Conservation (phyloP, 2,329 filamentous ascomycete genomes). For the Fusarium papillatum region DNA sequence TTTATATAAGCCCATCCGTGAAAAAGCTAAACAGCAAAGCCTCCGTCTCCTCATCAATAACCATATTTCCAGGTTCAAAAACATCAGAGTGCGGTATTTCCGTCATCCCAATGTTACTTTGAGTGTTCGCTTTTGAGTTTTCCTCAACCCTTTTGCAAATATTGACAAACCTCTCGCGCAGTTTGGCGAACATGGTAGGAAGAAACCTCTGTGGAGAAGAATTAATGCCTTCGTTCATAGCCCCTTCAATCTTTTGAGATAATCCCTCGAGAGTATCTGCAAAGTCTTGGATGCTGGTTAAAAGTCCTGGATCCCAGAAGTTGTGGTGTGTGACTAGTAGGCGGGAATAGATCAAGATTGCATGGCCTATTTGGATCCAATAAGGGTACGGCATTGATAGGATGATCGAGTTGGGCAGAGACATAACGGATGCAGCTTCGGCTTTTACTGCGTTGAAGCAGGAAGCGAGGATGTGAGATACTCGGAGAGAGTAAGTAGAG, state of each 20-base stretch:
- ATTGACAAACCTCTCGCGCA: constrained; percentile 2
- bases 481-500: background rate
- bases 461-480: constrained; percentile 10
- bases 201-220: constrained; percentile 7
- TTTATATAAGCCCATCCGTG: background rate
- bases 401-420: background rate
- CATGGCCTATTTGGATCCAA: constrained; percentile 21
- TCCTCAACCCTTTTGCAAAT: constrained; percentile 4
- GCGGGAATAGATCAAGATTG: constrained; percentile 19
- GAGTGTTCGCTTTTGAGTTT: background rate
- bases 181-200: background rate
- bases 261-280: background rate
- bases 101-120: background rate
- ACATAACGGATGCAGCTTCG: background rate
- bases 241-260: background rate
- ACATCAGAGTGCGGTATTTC: background rate
- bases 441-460: constrained; percentile 23
- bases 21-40: constrained; percentile 2
- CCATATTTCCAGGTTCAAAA: background rate
- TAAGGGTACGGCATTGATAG: constrained; percentile 18
- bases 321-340: constrained; percentile 9
- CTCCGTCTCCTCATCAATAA: constrained; percentile 5
- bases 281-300: constrained; percentile 11
- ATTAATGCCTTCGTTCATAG: constrained; percentile 9
- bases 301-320: constrained; percentile 15